Percentiles rank a stretch among this genome's conserved stretches.
Evolutionary conservation across 331 rosid genomes (phyloP).

Genomic region (Acacia pycnantha): DNA sequence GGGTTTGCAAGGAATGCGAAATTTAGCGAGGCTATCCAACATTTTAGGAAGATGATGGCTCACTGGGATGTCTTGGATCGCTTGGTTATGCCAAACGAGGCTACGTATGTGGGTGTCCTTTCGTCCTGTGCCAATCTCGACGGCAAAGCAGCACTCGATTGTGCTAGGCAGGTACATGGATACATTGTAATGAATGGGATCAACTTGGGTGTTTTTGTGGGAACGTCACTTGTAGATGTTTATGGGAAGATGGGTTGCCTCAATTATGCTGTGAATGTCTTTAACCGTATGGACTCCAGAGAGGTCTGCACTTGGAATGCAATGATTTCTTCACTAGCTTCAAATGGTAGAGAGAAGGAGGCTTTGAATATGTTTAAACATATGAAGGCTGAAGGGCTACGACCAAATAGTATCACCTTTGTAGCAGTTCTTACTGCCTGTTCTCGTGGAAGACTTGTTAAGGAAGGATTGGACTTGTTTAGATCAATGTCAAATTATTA

Average conservation of each 20-base stretch:
- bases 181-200: conserved; percentile 39
- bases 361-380: conserved; percentile 58
- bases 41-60: conserved; percentile 53
- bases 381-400: conserved; percentile 48
- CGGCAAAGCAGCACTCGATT: conserved; percentile 46
- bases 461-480: conserved; percentile 55
- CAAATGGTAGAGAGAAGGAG: conserved; percentile 59
- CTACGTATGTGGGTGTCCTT: conserved; percentile 66
- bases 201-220: conserved; percentile 48
- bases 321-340: conserved; percentile 69
- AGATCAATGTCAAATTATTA: conserved; percentile 45
- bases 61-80: conserved; percentile 40
- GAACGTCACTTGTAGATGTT: conserved; percentile 36
- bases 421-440: conserved; percentile 73
- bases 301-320: conserved; percentile 80
- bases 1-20: conserved; percentile 56
- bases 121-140: conserved; percentile 59
- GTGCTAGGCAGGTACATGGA: conserved; percentile 67
- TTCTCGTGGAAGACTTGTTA: conserved; percentile 58
- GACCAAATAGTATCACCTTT: conserved; percentile 66
- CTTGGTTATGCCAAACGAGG: conserved; percentile 69
- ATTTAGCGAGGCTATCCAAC: conserved; percentile 43
- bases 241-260: conserved; percentile 76
- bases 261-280: conserved; percentile 40
- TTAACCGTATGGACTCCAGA: conserved; percentile 37